phyloP scores from a whole-genome alignment of 1,284 basidiomycete genomes.

The Blastosporella zonata region DNA sequence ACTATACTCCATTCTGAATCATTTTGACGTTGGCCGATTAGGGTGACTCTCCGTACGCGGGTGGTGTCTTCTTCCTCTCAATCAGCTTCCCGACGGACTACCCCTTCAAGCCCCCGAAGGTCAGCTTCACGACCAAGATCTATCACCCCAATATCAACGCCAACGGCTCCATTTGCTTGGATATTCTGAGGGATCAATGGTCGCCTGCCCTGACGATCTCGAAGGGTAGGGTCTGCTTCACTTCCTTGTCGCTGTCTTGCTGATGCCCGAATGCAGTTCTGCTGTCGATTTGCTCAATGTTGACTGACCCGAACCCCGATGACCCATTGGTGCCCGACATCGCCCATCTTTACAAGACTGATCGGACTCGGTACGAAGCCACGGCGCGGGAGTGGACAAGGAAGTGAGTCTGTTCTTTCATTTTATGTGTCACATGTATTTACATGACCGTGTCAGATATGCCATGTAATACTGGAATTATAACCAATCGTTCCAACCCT shows the following conservation, averaged over 20 bases:
- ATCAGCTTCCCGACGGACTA: slow-evolving; percentile 95
- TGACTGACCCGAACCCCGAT: slow-evolving; percentile 96
- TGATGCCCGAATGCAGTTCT: slow-evolving; percentile 53
- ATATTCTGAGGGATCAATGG: slow-evolving; percentile 97
- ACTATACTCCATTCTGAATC: slow-evolving; percentile 19
- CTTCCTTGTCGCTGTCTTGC: not conserved
- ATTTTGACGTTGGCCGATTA: slow-evolving; percentile 31
- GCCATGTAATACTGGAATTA: slow-evolving; percentile 33
- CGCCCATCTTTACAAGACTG: slow-evolving; percentile 93
- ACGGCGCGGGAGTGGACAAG: slow-evolving; percentile 97
- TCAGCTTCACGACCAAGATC: slow-evolving; percentile 98
- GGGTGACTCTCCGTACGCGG: slow-evolving; percentile 94
- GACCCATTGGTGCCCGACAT: slow-evolving; percentile 82
- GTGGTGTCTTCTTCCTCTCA: slow-evolving; percentile 95
- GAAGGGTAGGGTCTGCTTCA: slow-evolving; percentile 64
- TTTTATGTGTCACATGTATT: slow-evolving; percentile 7
- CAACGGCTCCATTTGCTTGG: slow-evolving; percentile 97
- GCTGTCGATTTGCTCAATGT: slow-evolving; percentile 94
- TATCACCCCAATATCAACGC: slow-evolving; percentile 98
- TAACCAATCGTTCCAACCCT: slow-evolving; percentile 8
- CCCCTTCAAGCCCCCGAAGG: slow-evolving; percentile 99
- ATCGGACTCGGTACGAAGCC: slow-evolving; percentile 89
- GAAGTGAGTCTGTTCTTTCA: slow-evolving; percentile 63
- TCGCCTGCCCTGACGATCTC: slow-evolving; percentile 98
- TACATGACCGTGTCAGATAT: slow-evolving; percentile 29